Evolutionary conservation across 2,329 filamentous ascomycete genomes (phyloP).

Genomic region (Zymoseptoria crescenta): DNA sequence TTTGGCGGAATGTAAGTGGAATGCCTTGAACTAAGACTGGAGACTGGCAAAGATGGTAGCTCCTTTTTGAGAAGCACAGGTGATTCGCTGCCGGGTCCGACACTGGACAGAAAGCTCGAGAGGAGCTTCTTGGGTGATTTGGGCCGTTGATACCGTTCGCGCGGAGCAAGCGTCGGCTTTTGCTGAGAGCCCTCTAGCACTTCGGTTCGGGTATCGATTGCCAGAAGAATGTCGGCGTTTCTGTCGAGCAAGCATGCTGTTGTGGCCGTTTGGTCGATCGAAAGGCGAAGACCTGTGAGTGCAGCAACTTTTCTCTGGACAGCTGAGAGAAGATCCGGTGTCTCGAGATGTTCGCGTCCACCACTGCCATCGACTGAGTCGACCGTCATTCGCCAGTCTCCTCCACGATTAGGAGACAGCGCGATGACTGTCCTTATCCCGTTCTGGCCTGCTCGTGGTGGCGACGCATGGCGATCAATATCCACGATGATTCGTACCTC

Average conservation of each 20-base stretch:
- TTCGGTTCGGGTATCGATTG: constrained; percentile 41
- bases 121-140: constrained; percentile 88
- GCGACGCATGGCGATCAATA: constrained; percentile 31
- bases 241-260: constrained; percentile 65
- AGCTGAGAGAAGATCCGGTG: constrained; percentile 58
- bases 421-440: constrained; percentile 65
- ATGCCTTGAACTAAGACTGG: constrained; percentile 13
- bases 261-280: constrained; percentile 56
- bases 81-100: constrained; percentile 38
- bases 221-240: constrained; percentile 68
- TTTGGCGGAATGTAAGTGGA: constrained; percentile 29
- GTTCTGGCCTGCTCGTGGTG: constrained; percentile 35
- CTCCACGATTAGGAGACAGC: constrained; percentile 48
- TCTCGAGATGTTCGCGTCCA: constrained; percentile 65
- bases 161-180: constrained; percentile 9
- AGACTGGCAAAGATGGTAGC: constrained; percentile 21
- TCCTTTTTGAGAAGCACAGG: constrained; percentile 23
- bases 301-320: constrained; percentile 22
- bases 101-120: constrained; percentile 65
- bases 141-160: constrained; percentile 56
- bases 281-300: constrained; percentile 50
- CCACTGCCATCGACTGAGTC: constrained; percentile 61
- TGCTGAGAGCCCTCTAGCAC: constrained; percentile 14
- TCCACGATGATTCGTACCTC: constrained; percentile 67
- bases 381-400: constrained; percentile 49